These are phyloP conservation scores for Gyrodon lividus DNA, from an alignment of 768 basidiomycete species.

Conservation along the genomic window DNA sequence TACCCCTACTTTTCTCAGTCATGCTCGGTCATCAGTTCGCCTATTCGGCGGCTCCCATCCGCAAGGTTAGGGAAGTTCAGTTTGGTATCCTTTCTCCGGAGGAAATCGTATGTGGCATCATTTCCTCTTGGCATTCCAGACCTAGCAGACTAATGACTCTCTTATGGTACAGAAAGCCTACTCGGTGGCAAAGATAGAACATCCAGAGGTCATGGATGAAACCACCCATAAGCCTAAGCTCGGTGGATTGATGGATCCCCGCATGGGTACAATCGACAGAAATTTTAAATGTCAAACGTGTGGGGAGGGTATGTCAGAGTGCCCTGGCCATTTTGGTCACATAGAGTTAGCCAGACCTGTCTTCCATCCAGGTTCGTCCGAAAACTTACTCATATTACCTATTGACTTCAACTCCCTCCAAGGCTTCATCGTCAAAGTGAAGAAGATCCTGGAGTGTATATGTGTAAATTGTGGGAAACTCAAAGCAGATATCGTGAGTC, in stretches of 20 bases:
- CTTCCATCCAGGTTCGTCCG: slow-evolving; percentile 84
- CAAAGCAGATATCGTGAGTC: slow-evolving; percentile 96
- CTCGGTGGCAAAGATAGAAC: slow-evolving; percentile 97
- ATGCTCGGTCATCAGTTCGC: slow-evolving; percentile 92
- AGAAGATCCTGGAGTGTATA: slow-evolving; percentile 98
- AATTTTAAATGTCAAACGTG: slow-evolving; percentile 99
- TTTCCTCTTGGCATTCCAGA: neutral
- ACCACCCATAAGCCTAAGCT: slow-evolving; percentile 84
- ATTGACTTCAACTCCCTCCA: neutral
- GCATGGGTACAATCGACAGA: slow-evolving; percentile 96
- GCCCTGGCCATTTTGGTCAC: slow-evolving; percentile 99
- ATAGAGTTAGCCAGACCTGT: slow-evolving; percentile 97
- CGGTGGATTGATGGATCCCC: slow-evolving; percentile 95
- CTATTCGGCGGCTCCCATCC: slow-evolving; percentile 89
- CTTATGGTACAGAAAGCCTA: slow-evolving; percentile 85
- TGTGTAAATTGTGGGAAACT: slow-evolving; percentile 98
- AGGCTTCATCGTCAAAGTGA: slow-evolving; percentile 98
- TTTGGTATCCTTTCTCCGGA: slow-evolving; percentile 99
- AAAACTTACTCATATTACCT: neutral
- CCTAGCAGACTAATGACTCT: slow-evolving; percentile 12
- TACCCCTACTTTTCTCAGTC: slow-evolving; percentile 21
- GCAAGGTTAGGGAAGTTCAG: slow-evolving; percentile 96
- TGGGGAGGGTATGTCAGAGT: slow-evolving; percentile 99
- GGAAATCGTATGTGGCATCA: slow-evolving; percentile 71
- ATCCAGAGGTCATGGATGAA: slow-evolving; percentile 99